Evolutionary conservation across 306 rosid genomes (phyloP), one percentile per base, ranked within the genome.

Genomic region (Inga laurina): DNA sequence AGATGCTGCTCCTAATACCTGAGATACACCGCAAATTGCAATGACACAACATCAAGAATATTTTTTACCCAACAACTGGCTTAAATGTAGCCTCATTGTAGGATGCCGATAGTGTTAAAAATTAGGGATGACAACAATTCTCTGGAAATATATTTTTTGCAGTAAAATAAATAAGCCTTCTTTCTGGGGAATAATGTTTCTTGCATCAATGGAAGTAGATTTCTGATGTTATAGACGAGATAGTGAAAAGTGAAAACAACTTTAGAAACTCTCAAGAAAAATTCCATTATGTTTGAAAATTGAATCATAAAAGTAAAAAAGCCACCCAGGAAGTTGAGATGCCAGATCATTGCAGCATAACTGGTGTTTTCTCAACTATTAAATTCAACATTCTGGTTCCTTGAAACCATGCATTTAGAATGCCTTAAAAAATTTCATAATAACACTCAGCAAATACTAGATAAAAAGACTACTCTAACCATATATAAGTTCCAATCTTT

Each of bases 1-100:
- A 70, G 93, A 83, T 81, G 98, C 97, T 72, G 97, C 99, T 77
- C 99, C 99, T 16, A 93, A 75, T 69, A 96, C 97, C 99, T 96
- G 83, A 52, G 64, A 32, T 7, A 74, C 35, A 44, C 44, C 45
- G 24, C 62, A 18, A 16, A 39, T 12, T 43, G 52, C 70, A 77
- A 67, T 32, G 51, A 45, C 44, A 76, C 37, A 59, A 43, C 49
- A 24, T 62, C 7, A 21, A 67, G 14, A 67, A 56, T 21, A 19
- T 13, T 57, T 10, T 71, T 64, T 64, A 13, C 52, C 19, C 5
- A 0, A 67, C 48, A 82, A 35, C 59, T 44, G 70, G 35, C 3
- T 78, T 54, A 71, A 52, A 59, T 12, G 74, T 64, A 65, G 68
- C 66, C 43, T 30, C 24, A 72, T 70, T 21, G 34, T 43, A 41